A percentile compares a stretch with the other conserved stretches of the same genome.
Conservation (phyloP, 2,329 filamentous ascomycete genomes). For the Diaporthe citri region DNA sequence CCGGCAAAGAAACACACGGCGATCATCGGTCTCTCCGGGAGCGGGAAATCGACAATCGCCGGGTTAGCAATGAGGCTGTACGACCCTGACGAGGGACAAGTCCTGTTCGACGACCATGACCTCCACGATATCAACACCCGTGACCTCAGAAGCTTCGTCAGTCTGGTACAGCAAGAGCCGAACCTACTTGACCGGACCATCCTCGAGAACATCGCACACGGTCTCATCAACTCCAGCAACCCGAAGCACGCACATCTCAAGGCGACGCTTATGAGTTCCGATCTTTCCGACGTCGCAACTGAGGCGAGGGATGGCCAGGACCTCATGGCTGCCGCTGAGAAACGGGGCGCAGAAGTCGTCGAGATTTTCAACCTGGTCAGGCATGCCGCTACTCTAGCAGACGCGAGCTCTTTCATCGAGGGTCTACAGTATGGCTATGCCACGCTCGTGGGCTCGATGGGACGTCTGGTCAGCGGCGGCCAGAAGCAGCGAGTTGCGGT, state of each 20-base stretch:
- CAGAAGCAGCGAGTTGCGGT: conserved; percentile 72
- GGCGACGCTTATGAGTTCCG: conserved; percentile 54
- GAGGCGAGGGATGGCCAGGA: conserved; percentile 44
- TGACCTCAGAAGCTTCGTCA: conserved; percentile 50
- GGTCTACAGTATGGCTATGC: conserved; percentile 66
- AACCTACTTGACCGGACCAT: conserved; percentile 52
- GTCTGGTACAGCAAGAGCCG: conserved; percentile 52
- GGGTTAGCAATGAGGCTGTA: conserved; percentile 60
- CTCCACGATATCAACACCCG: conserved; percentile 54
- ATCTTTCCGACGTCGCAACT: conserved; percentile 59
- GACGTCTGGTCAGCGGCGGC: conserved; percentile 69
- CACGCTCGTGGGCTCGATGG: conserved; percentile 65
- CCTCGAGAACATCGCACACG: conserved; percentile 59
- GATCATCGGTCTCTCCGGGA: conserved; percentile 70
- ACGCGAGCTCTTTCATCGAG: conserved; percentile 68
- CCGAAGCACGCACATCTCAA: conserved; percentile 52
- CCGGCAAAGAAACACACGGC: conserved; percentile 64
- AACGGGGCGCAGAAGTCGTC: conserved; percentile 42
- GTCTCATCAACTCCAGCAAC: conserved; percentile 52
- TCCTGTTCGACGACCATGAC: conserved; percentile 54
- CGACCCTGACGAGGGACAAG: conserved; percentile 55
- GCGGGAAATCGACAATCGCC: conserved; percentile 68
- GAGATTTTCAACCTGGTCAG: conserved; percentile 61
- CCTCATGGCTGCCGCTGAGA: conserved; percentile 41
- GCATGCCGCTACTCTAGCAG: conserved; percentile 65